Evolutionary conservation across 306 rosid species (phyloP), one percentile per base, ranked within the genome.

Genomic region (Acacia melanoxylon): DNA sequence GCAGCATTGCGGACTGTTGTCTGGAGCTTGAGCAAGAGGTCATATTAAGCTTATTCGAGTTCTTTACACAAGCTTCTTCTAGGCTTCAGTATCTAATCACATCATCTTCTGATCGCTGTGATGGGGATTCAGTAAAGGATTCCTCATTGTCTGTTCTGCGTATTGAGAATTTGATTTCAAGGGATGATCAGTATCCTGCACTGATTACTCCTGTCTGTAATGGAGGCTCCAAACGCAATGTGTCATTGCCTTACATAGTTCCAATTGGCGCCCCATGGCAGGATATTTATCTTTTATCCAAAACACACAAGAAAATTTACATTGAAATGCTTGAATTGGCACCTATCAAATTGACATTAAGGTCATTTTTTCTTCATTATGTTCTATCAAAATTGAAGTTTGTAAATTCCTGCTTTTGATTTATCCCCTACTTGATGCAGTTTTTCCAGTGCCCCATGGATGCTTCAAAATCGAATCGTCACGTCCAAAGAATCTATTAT

Each of bases 191-290:
- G 10, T 81, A 79, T 81, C 84, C 80, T 42, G 79, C 80, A 14
- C 72, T 52, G 66, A 46, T 80, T 83, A 79, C 82, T 82, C 86
- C 94, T 8, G 37, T 70, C 63, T 67, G 85, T 49, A 72, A 67
- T 87, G 89, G 83, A 83, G 77, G 81, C 44, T 72, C 86, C 11
- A 86, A 83, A 70, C 75, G 48, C 24, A 78, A 73, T 79, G 79
- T 72, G 31, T 83, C 89, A 42, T 83, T 92, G 62, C 97, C 96
- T 89, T 84, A 90, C 25, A 76, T 93, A 35, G 87, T 92, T 88
- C 98, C 98, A 49, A 93, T 95, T 80, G 99, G 99, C 79, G 94
- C 99, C 82, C 98, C 98, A 27, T 95, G 98, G 99, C 99, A 95
- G 87, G 88, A 93, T 83, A 94, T 95, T 75, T 89, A 89, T 85